These are phyloP conservation scores for Boletus vermiculosoides DNA, from an alignment of 768 basidiomycete genomes.

Conservation along the genomic window DNA sequence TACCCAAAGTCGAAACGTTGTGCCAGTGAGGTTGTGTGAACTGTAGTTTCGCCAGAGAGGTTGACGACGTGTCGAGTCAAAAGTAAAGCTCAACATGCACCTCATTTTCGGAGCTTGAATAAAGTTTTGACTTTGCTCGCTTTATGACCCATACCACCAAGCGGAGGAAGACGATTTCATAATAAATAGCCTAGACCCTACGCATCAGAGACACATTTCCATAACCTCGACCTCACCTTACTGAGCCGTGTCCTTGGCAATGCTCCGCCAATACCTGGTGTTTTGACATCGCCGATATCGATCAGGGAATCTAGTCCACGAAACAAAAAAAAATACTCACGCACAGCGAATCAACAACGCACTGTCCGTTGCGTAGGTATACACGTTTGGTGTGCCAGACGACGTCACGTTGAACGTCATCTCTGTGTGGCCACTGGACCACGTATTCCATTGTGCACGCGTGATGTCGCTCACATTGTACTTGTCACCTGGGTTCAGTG, in stretches of 20 bases:
- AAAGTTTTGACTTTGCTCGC: neutral
- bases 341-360: neutral
- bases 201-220: too few species aligned
- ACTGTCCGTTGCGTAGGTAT: neutral
- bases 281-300: neutral
- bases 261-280: slow-evolving; percentile 4
- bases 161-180: neutral
- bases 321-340: neutral
- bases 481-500: neutral
- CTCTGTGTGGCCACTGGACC: neutral
- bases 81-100: neutral
- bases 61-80: neutral
- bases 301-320: neutral
- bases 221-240: neutral
- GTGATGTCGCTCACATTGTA: neutral
- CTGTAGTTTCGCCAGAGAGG: neutral
- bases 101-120: neutral
- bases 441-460: neutral
- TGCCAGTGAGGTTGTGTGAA: too few species aligned
- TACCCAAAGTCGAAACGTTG: too few species aligned
- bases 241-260: slow-evolving; percentile 1
- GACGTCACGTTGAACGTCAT: slow-evolving; percentile 10
- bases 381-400: slow-evolving; percentile 1
- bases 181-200: neutral
- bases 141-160: too few species aligned